A percentile compares a stretch with the other conserved stretches of the same genome.
Evolutionary conservation across 2,329 filamentous ascomycete species (phyloP).

Genomic region (Fusarium verrucosum): DNA sequence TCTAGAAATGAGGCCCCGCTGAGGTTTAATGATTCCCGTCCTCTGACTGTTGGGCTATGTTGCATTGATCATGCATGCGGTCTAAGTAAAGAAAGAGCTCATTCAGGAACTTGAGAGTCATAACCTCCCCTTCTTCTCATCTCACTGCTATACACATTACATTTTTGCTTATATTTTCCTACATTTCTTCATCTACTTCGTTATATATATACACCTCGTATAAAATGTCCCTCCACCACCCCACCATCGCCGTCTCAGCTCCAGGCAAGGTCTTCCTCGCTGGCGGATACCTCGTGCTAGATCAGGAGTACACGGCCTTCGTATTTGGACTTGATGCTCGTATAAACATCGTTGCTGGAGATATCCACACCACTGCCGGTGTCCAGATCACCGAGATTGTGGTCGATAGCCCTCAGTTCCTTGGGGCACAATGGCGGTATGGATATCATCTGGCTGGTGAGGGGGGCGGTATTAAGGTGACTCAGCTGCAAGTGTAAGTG

Average conservation of each 20-base stretch:
- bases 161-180: background rate
- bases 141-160: no score
- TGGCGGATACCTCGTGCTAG: slow-evolving; percentile 93
- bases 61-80: slow-evolving; percentile 9
- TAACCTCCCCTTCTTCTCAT: background rate
- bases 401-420: slow-evolving; percentile 91
- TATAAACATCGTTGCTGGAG: slow-evolving; percentile 70
- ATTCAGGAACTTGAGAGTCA: slow-evolving; percentile 13
- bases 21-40: slow-evolving; percentile 35
- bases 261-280: slow-evolving; percentile 96
- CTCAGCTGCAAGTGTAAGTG: slow-evolving; percentile 80
- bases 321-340: slow-evolving; percentile 74
- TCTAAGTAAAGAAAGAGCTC: slow-evolving; percentile 33
- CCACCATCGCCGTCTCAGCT: slow-evolving; percentile 76
- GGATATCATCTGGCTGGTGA: slow-evolving; percentile 75
- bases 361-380: slow-evolving; percentile 67
- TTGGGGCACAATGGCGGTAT: slow-evolving; percentile 88
- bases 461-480: slow-evolving; percentile 82
- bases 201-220: slow-evolving; percentile 1
- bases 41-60: background rate
- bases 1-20: slow-evolving; percentile 37
- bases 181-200: background rate
- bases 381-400: slow-evolving; percentile 77
- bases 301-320: slow-evolving; percentile 82
- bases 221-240: slow-evolving; percentile 42